Base-by-base conservation (phyloP, 2,329 filamentous ascomycete genomes). In the Fusarium neocosmosporiellum region DNA sequence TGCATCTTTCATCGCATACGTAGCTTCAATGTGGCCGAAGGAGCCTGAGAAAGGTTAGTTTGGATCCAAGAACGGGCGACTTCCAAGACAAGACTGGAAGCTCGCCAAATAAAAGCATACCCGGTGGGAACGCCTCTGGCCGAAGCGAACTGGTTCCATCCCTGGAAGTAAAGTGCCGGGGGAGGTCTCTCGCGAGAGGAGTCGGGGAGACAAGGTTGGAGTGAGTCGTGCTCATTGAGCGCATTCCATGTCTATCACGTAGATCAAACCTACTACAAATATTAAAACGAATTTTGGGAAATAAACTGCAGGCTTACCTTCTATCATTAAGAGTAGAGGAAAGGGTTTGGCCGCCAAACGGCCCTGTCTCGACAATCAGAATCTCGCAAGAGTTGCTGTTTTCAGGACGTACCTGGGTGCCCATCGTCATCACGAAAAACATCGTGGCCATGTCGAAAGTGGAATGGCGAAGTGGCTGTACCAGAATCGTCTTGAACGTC, bases 141-240 rank as follows among this genome's bases (percentile, higher is more conserved):
- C 76, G 75, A 20, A 69, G 48, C 50, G 57, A 67, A 24, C 69
- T 72, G n/a, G 59, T 62, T 29, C 67, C 48, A 11, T 80, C 79
- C 63, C 79, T 75, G 37, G 63, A 27, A 16, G 73, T 60, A 24
- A 78, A 75, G 3, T 76, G 69, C 27, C 77, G 77, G 24, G 77
- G 72, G 7, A 79, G 39, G 37, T 81, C 79, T 69, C 78, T 77
- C 1, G 78, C 71, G 10, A 75, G 69, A 14, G 79, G 81, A 10
- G 81, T 81, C 7, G 81, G 81, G n/a, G 81, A 83, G 43, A 77
- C 75, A 34, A 84, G 71, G 65, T 82, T 84, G 18, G 83, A 80
- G 58, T 84, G 82, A 37, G 80, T 78, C 18, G 83, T 73, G 43
- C 81, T 81, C 20, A 85, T 77, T 6, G 79, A 77, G 22, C 82